Percentiles rank a stretch among this genome's conserved stretches.
These are phyloP conservation scores for Raffaelea arxii DNA, from an alignment of 2,329 filamentous ascomycete species.

Conservation along the genomic window DNA sequence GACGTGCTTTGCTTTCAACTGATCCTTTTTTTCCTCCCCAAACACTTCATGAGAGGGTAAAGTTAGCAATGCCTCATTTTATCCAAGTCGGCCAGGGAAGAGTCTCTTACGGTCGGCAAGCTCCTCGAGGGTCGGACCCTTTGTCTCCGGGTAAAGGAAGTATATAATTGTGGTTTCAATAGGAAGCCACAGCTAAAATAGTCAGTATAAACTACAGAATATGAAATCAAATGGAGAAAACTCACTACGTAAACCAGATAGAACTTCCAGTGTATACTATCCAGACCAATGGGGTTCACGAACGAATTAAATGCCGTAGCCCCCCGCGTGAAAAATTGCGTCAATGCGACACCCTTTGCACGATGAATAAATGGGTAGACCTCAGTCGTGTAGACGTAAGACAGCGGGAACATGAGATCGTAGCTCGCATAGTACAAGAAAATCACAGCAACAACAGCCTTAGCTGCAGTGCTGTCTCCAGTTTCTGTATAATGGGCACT, in stretches of 20 bases:
- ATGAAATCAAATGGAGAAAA: conserved; percentile 30
- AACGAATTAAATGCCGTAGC: conserved; percentile 27
- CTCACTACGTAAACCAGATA: conserved; percentile 24
- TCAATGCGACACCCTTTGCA: conserved; percentile 20
- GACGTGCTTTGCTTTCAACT: too few species aligned
- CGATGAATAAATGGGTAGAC: conserved; percentile 30
- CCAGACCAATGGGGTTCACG: conserved; percentile 29
- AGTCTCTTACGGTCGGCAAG: conserved; percentile 11
- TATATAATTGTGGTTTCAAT: conserved; percentile 14
- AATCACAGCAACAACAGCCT: conserved; percentile 25
- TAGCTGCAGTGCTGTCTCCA: conserved; percentile 6
- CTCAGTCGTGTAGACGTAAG: conserved; percentile 33
- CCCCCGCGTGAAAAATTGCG: conserved; percentile 15
- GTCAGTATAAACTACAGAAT: neutral
- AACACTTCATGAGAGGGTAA: too few species aligned
- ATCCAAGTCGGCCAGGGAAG: too few species aligned
- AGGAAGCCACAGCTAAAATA: conserved; percentile 52
- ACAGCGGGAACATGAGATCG: conserved; percentile 28
- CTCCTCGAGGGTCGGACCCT: conserved; percentile 16
- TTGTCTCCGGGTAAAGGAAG: conserved; percentile 16
- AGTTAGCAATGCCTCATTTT: too few species aligned
- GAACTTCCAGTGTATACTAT: conserved; percentile 25
- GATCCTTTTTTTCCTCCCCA: too few species aligned
- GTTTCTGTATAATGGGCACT: conserved; percentile 22
- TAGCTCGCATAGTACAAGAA: conserved; percentile 25